Conservation (phyloP, 495 filamentous ascomycete genomes). For the Durotheca rogersii region DNA sequence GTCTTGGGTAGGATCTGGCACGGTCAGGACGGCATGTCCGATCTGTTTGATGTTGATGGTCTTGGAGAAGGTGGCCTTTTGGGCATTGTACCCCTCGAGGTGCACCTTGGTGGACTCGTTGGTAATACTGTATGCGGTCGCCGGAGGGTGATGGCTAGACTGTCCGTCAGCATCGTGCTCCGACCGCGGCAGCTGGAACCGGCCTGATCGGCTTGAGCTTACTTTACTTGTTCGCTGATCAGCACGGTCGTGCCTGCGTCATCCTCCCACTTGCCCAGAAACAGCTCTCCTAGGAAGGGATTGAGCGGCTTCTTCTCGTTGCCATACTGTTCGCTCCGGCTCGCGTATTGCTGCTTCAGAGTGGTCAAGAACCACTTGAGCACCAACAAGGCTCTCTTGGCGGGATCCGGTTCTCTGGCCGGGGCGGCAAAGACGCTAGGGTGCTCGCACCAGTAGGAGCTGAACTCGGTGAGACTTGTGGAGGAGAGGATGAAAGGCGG, state of each 20-base stretch:
- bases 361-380: conserved; percentile 98
- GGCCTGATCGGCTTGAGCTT: conserved; percentile 54
- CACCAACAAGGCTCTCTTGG: conserved; percentile 82
- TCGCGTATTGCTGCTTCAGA: conserved; percentile 91
- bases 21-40: conserved; percentile 82
- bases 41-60: conserved; percentile 96
- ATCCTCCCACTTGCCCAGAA: conserved; percentile 84
- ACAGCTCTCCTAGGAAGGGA: conserved; percentile 87
- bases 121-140: conserved; percentile 88
- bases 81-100: conserved; percentile 95
- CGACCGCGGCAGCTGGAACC: conserved; percentile 35
- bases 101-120: conserved; percentile 82
- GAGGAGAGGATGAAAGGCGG: conserved; percentile 94
- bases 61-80: conserved; percentile 89
- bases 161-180: conserved; percentile 56
- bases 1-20: conserved; percentile 57
- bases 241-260: conserved; percentile 68
- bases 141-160: conserved; percentile 89
- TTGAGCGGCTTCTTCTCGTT: conserved; percentile 98
- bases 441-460: conserved; percentile 95
- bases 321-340: conserved; percentile 83
- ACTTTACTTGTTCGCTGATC: conserved; percentile 67
- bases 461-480: conserved; percentile 91
- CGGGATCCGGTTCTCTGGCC: conserved; percentile 73
- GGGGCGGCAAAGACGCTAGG: conserved; percentile 85